A percentile compares a stretch with the other conserved stretches of the same genome.
Conservation (phyloP, 306 rosid species). For the Prunus padus region DNA sequence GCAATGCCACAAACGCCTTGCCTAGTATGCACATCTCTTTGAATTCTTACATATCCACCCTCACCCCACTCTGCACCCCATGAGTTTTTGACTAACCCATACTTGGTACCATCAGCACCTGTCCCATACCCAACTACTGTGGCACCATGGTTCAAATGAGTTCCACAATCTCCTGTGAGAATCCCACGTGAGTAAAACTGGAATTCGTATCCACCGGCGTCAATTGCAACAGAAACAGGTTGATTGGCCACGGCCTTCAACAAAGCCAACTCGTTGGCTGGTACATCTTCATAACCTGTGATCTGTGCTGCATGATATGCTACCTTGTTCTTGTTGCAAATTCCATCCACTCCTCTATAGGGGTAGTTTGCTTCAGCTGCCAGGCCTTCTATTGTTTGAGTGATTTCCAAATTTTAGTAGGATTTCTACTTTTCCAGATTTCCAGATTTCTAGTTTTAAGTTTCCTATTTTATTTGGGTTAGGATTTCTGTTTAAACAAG, state of each 20-base stretch:
- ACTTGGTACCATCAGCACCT: conserved; percentile 17
- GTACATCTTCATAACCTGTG: conserved; percentile 17
- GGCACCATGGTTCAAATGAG: conserved; percentile 24
- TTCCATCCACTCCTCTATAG: neutral
- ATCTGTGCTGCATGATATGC: neutral
- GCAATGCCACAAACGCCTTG: conserved; percentile 13
- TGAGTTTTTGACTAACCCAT: conserved; percentile 26
- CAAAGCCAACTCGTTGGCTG: conserved; percentile 20
- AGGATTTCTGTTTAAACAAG: too few species aligned
- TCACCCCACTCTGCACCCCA: conserved; percentile 29
- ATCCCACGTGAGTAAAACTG: conserved; percentile 30
- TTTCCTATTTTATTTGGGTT: too few species aligned
- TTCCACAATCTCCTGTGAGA: conserved; percentile 27
- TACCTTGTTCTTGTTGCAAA: neutral
- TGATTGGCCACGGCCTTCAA: conserved; percentile 23
- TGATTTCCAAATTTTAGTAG: too few species aligned
- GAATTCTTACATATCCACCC: conserved; percentile 19
- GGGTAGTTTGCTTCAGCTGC: conserved; percentile 9
- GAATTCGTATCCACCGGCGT: conserved; percentile 17
- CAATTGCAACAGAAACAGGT: conserved; percentile 26
- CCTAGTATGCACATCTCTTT: neutral
- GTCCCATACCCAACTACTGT: conserved; percentile 25
- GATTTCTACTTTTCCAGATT: too few species aligned
- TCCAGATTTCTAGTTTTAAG: too few species aligned
- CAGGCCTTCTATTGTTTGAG: too few species aligned